A percentile compares a stretch with the other conserved stretches of the same genome.
Conservation (phyloP, 2,329 filamentous ascomycete species). For the Lachnellula suecica region DNA sequence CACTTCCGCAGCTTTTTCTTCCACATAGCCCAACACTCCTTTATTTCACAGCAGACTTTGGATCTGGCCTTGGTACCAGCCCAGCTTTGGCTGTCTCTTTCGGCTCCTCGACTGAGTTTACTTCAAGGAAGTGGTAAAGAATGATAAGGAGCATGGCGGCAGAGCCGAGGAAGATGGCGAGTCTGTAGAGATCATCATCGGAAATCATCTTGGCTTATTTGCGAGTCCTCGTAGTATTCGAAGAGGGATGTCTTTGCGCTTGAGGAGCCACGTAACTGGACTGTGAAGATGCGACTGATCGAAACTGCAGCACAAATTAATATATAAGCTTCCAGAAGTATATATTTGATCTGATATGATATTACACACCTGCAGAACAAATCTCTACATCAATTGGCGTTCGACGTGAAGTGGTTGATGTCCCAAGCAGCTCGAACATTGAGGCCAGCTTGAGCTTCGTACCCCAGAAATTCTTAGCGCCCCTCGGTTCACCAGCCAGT, state of each 20-base stretch:
- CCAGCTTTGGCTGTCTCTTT: slow-evolving; percentile 21
- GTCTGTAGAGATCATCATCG: slow-evolving; percentile 84
- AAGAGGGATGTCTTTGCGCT: background rate
- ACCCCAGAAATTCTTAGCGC: slow-evolving; percentile 10
- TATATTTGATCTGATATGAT: too few relatives aligned
- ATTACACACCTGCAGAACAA: slow-evolving; percentile 1
- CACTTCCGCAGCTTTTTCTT: background rate
- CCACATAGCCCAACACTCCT: background rate
- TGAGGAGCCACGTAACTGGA: slow-evolving; percentile 5
- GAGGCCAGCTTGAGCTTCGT: slow-evolving; percentile 36
- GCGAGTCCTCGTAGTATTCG: slow-evolving; percentile 19
- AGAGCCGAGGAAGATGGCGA: slow-evolving; percentile 91
- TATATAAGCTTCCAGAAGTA: too few relatives aligned
- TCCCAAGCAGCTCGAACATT: slow-evolving; percentile 7
- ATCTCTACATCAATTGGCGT: background rate
- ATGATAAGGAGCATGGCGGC: slow-evolving; percentile 90
- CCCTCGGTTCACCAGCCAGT: slow-evolving; percentile 28
- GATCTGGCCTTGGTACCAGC: slow-evolving; percentile 15
- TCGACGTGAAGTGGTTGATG: slow-evolving; percentile 6
- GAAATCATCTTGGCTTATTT: slow-evolving; percentile 75
- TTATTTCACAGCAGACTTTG: slow-evolving; percentile 17
- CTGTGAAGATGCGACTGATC: background rate
- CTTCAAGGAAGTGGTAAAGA: slow-evolving; percentile 92
- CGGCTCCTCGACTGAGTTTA: slow-evolving; percentile 70
- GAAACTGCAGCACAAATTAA: background rate